Percentiles rank a stretch among this genome's conserved stretches.
Evolutionary conservation across 257 asterid genomes (phyloP).

Genomic region (Capsicum pubescens): DNA sequence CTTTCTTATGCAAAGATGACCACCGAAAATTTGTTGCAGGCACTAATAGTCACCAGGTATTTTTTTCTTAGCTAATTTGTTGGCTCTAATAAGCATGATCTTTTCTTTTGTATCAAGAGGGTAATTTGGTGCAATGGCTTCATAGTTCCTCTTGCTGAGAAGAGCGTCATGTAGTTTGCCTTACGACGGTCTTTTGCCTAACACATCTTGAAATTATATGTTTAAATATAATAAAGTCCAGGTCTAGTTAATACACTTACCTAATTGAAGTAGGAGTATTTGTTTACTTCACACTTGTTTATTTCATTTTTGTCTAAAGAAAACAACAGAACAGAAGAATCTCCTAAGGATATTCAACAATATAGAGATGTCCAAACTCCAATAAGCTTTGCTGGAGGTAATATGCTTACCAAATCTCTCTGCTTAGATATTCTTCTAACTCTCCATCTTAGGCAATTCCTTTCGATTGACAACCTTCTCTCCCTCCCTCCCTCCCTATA

Average conservation of each 20-base stretch:
- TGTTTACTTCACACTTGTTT: slow-evolving; percentile 6
- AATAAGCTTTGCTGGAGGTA: not conserved
- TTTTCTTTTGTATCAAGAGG: slow-evolving; percentile 18
- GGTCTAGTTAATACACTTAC: not conserved
- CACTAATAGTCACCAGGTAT: slow-evolving; percentile 85
- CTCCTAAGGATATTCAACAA: not conserved
- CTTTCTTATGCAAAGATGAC: slow-evolving; percentile 81
- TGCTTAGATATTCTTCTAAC: not conserved
- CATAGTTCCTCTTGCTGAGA: not conserved
- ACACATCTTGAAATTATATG: not conserved
- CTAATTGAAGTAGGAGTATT: not conserved
- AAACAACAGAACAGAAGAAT: not conserved
- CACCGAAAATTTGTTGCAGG: slow-evolving; percentile 90
- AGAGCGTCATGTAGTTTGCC: not conserved
- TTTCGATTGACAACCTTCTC: not conserved
- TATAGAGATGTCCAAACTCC: slow-evolving; percentile 1
- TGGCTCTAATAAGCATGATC: not conserved
- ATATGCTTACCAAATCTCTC: not conserved
- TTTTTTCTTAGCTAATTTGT: not conserved
- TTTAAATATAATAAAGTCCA: not conserved
- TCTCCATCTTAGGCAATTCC: not conserved
- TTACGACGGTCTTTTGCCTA: not conserved
- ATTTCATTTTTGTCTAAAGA: not conserved
- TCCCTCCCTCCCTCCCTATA: not conserved
- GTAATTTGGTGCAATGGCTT: not conserved